Base-by-base conservation (phyloP, 257 asterid species). In the Buddleja alternifolia region DNA sequence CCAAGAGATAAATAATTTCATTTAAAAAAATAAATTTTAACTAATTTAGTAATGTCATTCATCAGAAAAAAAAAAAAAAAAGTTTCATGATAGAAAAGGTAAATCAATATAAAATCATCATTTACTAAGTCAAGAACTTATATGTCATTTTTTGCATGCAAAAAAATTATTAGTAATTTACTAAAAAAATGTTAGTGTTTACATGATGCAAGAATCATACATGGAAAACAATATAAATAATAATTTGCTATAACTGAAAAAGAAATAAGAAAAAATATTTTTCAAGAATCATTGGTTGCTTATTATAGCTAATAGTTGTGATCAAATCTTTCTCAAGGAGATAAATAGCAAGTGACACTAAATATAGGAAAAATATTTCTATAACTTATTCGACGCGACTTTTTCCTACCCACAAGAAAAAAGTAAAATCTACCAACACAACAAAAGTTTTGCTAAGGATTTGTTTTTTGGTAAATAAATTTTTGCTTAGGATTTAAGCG, bases 401-500 rank as follows among this genome's bases (percentile, higher is more conserved):
- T 37, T 48, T 50, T 19, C 23, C 24, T 7, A n/a, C 47, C 14
- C 68, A 46, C 48, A 32, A 23, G 42, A 51, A 58, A n/a, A 58
- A 70, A 15, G 63, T 45, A 59, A 71, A 50, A 60, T 44, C 51
- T 45, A 20, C 25, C 83, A 73, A 37, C 36, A 34, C 48, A 62
- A 67, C 62, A 10, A 66, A 54, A 34, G 7, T 17, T 64, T 57
- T 63, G 71, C 79, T 78, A 56, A 19, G 42, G 3, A 57, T 73
- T 69, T 47, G n/a, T n/a, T n/a, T n/a, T n/a, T n/a, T n/a, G n/a
- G n/a, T n/a, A n/a, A n/a, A n/a, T n/a, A n/a, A n/a, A 34, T 10
- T 17, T 64, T 57, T 63, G 71, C 79, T 78, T 63, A 19, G 42
- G 3, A 57, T 73, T 69, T 47, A 73, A 73, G 77, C 79, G 42